These are phyloP conservation scores for Russula virescens DNA, from an alignment of 768 basidiomycete species.

Conservation along the genomic window DNA sequence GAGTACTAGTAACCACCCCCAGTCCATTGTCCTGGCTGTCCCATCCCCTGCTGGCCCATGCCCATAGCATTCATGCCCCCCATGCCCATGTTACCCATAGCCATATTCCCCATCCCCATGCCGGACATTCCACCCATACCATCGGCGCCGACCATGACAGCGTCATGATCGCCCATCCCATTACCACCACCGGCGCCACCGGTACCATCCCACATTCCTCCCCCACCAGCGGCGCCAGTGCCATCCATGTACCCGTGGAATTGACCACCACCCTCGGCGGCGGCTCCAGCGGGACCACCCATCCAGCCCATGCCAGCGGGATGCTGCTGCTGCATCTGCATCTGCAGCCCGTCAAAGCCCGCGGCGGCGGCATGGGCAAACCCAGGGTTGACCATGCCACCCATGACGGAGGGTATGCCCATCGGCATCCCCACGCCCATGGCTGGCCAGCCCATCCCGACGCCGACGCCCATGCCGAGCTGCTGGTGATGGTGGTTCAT, in stretches of 20 bases:
- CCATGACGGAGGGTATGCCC: slow-evolving; percentile 23
- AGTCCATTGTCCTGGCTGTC: slow-evolving; percentile 22
- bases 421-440: slow-evolving; percentile 23
- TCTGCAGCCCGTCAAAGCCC: slow-evolving; percentile 7
- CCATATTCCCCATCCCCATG: slow-evolving; percentile 23
- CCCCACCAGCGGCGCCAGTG: slow-evolving; percentile 11
- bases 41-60: slow-evolving; percentile 23
- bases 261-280: not conserved
- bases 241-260: slow-evolving; percentile 28
- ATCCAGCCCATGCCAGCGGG: slow-evolving; percentile 33
- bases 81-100: slow-evolving; percentile 26
- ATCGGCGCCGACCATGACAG: not conserved
- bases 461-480: slow-evolving; percentile 26
- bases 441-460: slow-evolving; percentile 24
- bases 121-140: slow-evolving; percentile 23
- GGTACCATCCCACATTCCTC: slow-evolving; percentile 33
- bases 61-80: slow-evolving; percentile 15
- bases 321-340: not conserved
- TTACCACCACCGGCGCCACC: not conserved
- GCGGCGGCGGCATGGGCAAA: not conserved
- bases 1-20: slow-evolving; percentile 11
- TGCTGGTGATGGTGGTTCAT: not conserved
- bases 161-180: slow-evolving; percentile 34
- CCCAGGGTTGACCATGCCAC: slow-evolving; percentile 14
- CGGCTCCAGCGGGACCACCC: not conserved